Evolutionary conservation across 768 basidiomycete species (phyloP).

Genomic region (Hypholoma sublateritium): DNA sequence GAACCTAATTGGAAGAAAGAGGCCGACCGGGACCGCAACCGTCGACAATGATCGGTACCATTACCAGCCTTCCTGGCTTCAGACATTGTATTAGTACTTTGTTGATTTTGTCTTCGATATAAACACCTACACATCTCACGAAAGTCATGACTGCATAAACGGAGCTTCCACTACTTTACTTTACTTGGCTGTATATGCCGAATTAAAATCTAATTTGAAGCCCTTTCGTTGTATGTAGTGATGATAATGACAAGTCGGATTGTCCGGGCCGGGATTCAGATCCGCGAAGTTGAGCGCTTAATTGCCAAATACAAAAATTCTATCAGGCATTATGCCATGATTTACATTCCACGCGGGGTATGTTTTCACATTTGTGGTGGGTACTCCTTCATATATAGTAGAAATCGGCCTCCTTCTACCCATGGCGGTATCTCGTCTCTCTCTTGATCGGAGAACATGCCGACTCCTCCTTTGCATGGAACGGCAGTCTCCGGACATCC

Average conservation of each 20-base stretch:
- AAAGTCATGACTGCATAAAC: too few species aligned
- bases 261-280: too few species aligned
- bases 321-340: background rate
- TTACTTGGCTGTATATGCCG: too few species aligned
- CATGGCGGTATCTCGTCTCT: conserved; percentile 15
- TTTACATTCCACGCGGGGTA: background rate
- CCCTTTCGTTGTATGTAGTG: too few species aligned
- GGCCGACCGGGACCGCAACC: background rate
- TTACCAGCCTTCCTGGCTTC: too few species aligned
- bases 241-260: too few species aligned
- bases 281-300: too few species aligned
- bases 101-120: background rate
- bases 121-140: background rate
- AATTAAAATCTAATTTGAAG: too few species aligned
- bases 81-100: background rate
- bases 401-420: conserved; percentile 15
- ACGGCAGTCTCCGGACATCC: conserved; percentile 9
- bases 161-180: too few species aligned
- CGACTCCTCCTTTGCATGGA: background rate
- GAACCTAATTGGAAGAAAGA: background rate
- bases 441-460: conserved; percentile 12
- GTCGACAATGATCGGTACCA: background rate
- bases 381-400: conserved; percentile 16
- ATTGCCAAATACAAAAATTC: background rate
- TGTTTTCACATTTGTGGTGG: background rate